Conservation (phyloP, 257 asterid species). For the Penstemon eatonii region DNA sequence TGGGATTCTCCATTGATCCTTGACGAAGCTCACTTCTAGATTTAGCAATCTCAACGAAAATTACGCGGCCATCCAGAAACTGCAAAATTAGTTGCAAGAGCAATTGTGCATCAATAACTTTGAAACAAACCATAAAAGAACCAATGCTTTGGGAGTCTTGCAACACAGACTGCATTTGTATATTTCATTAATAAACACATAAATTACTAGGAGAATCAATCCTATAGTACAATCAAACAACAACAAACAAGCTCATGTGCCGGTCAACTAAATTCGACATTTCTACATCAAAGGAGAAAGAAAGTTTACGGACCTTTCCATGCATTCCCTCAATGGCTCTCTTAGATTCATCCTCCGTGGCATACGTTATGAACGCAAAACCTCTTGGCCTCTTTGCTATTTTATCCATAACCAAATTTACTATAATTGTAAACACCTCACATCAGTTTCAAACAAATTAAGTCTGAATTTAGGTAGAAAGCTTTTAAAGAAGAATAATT, state of each 20-base stretch:
- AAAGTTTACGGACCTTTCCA: slow-evolving; percentile 62
- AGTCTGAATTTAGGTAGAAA: not conserved
- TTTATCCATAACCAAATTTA: slow-evolving; percentile 82
- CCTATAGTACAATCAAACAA: no score
- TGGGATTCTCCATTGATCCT: slow-evolving; percentile 34
- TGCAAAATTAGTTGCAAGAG: slow-evolving; percentile 29
- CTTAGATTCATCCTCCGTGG: slow-evolving; percentile 68
- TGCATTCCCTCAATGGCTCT: slow-evolving; percentile 93
- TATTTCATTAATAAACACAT: no score
- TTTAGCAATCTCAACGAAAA: slow-evolving; percentile 76
- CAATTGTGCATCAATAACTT: not conserved
- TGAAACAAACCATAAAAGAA: not conserved
- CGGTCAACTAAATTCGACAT: no score
- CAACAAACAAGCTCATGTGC: no score
- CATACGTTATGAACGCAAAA: slow-evolving; percentile 72
- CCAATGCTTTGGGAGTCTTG: no score
- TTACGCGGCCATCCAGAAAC: slow-evolving; percentile 88
- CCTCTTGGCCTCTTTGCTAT: slow-evolving; percentile 87
- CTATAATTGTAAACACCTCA: slow-evolving; percentile 33
- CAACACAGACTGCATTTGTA: no score
- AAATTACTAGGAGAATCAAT: no score
- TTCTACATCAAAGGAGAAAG: not conserved
- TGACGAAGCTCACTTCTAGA: slow-evolving; percentile 47
- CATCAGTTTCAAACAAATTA: not conserved
- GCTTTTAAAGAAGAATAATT: slow-evolving; percentile 1